Evolutionary conservation across 495 filamentous ascomycete genomes (phyloP), one percentile per base, ranked within the genome.

Genomic region (Hapsidospora chrysogenum): DNA sequence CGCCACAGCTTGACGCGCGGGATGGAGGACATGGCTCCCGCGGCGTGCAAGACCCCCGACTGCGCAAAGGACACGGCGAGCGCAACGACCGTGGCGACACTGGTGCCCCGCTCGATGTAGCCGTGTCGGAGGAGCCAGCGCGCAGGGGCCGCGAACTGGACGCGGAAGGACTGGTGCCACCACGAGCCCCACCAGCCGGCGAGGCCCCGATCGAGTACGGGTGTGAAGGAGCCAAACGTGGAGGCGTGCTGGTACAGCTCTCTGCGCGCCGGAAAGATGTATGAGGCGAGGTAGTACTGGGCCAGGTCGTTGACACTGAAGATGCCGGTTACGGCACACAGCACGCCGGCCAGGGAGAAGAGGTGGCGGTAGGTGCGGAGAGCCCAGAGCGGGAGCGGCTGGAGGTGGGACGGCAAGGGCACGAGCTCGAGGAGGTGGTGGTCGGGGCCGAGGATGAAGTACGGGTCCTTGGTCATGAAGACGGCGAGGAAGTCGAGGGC

Each of bases 121-220:
- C 63, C 48, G 3, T 54, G 16, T 1, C 58, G 48, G 4, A 72
- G 36, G 16, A 80, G 41, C 45, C 56, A 76, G 6, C 52, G 48
- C 0, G 63, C 52, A 0, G 76, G 68, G 1, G 67, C 63, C 4
- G 67, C 54, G 48, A 93, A 87, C 0, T 64, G 78, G 23, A 70
- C 63, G 2, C 82, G 74, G 56, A 93, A 89, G 1, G 76, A 68
- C 50, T 93, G 85, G 52, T 93, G 85, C 85, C 85, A 93, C 76
- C 77, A 92, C 11, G 59, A 65, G 28, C 78, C 71, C 85, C 85
- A 94, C 44, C 76, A 71, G 19, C 84, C 84, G 6, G 67, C 60
- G 1, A 94, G 54, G 0, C 84, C 83, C 30, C 72, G 54, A 35
- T 79, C 66, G 3, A 78, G 47, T 4, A 87, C 57, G 7, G 58